Evolutionary conservation across 129 eudicot species (phyloP), one percentile per base, ranked within the genome.

Genomic region (Flaveria linearis): DNA sequence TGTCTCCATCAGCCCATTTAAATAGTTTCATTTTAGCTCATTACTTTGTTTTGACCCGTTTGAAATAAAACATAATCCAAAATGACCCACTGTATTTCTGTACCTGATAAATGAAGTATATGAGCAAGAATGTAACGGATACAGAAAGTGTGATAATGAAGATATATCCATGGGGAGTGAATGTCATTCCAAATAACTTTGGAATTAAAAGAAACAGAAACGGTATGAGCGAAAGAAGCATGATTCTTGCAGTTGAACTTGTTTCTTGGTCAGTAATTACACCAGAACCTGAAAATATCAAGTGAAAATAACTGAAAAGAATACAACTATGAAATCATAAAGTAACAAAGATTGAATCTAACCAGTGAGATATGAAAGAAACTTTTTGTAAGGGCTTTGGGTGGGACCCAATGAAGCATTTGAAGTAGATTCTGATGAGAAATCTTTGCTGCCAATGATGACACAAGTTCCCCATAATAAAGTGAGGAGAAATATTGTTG

Each of bases 21-120:
- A 22, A 6, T 14, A 0, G 33, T 20, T 57, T 22, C 64, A 9
- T 10, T 20, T 8, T 57, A 57, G 30, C 9, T 57, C 2, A 22
- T 57, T 9, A 20, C 9, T 22, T 57, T 5, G 33, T 57, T 57
- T 60, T 62, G 43, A 62, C 68, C 68, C 68, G 4, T 62, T 62
- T 62, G 68, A 62, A 20, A 62, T 28, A 62, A 62, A 62, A 30
- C 68, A 28, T 18, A 62, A 28, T 62, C 45, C 43, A 60, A 60
- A 57, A 1, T 60, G n/a, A 60, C 66, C 66, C 39, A 12, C 1
- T 12, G 11, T 60, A 60, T 3, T 1, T 61, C 9, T 61, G 41
- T 88, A 89, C 97, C 92, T 91, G 96, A 76, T 89, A 91, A 63
- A 89, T 71, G 76, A 87, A 89, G 88, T 89, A 91, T n/a, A 78